Conservation (phyloP, 2,329 filamentous ascomycete genomes). For the Achaetomium macrosporum region DNA sequence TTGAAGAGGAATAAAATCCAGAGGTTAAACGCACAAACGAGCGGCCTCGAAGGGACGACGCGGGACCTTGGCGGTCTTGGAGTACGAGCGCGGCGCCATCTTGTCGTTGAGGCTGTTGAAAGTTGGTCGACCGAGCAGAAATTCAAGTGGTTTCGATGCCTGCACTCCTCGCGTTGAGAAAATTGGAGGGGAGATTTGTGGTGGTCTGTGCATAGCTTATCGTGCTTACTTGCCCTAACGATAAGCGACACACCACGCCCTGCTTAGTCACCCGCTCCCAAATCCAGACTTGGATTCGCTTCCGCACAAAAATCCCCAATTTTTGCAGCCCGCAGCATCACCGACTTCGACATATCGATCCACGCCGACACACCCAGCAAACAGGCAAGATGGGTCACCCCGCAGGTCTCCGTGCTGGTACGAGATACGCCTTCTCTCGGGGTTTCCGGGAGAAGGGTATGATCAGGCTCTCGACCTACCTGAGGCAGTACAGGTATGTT, state of each 20-base stretch:
- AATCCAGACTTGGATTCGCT: constrained; percentile 23
- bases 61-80: constrained; percentile 99
- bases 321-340: constrained; percentile 23
- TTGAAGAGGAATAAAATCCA: constrained; percentile 17
- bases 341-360: constrained; percentile 27
- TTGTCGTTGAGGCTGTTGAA: constrained; percentile 28
- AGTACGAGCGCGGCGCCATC: constrained; percentile 66
- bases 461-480: constrained; percentile 91
- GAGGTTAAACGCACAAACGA: constrained; percentile 77
- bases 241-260: constrained; percentile 2
- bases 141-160: constrained; percentile 10
- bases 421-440: constrained; percentile 90
- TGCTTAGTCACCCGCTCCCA: constrained; percentile 24
- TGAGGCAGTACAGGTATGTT: constrained; percentile 81
- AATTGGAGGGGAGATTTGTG: constrained; percentile 25
- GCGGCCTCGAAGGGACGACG: constrained; percentile 95
- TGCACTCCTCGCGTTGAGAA: constrained; percentile 12
- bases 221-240: constrained; percentile 24
- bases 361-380: constrained; percentile 36
- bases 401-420: constrained; percentile 80
- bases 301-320: constrained; percentile 26
- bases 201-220: constrained; percentile 22
- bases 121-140: constrained; percentile 24
- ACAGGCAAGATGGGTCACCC: constrained; percentile 73
- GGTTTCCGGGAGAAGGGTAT: constrained; percentile 92